Evolutionary conservation across 2,329 filamentous ascomycete genomes (phyloP).

Genomic region (Penicillium brevicompactum): DNA sequence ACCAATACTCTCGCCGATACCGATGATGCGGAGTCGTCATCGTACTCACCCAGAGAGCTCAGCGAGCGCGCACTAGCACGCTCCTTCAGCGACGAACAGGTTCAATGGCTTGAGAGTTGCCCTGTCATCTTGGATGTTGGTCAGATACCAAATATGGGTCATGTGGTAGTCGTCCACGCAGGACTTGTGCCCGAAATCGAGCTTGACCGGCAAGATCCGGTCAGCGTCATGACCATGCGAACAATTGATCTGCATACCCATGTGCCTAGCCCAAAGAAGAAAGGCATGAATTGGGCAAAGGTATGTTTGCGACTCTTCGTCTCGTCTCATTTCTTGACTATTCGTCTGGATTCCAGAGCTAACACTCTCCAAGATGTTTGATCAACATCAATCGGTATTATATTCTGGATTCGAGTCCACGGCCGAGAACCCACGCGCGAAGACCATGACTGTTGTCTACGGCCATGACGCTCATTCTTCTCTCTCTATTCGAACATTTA

Average conservation of each 20-base stretch:
- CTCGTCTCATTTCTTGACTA: neutral
- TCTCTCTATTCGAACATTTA: conserved; percentile 67
- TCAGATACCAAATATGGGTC: conserved; percentile 59
- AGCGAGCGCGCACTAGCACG: conserved; percentile 57
- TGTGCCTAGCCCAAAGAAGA: conserved; percentile 54
- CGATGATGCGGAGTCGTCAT: conserved; percentile 29
- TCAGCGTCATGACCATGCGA: conserved; percentile 90
- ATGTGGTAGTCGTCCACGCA: conserved; percentile 78
- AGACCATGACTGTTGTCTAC: conserved; percentile 73
- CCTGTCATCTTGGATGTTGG: conserved; percentile 79
- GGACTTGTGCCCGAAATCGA: conserved; percentile 77
- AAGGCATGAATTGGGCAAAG: conserved; percentile 68
- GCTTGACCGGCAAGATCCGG: conserved; percentile 72
- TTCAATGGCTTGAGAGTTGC: conserved; percentile 68
- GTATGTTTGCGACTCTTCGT: conserved; percentile 28
- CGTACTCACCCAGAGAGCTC: conserved; percentile 34
- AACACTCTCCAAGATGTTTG: conserved; percentile 48
- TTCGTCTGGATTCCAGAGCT: neutral
- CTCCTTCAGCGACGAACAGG: conserved; percentile 61
- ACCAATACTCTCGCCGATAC: conserved; percentile 19
- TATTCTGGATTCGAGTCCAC: conserved; percentile 21
- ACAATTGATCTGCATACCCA: conserved; percentile 68
- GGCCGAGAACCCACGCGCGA: conserved; percentile 20
- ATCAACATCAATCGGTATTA: conserved; percentile 47
- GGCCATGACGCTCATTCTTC: conserved; percentile 81